Evolutionary conservation across 495 filamentous ascomycete genomes (phyloP).

Genomic region (Penicillium lividum): DNA sequence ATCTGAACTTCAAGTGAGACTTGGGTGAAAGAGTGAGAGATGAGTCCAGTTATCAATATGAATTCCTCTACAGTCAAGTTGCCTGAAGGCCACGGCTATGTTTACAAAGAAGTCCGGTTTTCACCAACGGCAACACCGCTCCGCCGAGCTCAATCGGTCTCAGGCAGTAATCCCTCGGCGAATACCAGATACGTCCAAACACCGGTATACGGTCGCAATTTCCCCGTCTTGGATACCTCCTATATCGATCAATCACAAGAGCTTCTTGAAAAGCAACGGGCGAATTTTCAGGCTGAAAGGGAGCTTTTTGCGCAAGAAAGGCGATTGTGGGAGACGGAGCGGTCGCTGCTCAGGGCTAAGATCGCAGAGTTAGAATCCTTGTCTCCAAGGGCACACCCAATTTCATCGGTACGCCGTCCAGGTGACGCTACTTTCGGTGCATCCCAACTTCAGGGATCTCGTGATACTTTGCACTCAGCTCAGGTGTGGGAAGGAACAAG

Average conservation of each 20-base stretch:
- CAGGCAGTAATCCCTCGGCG: conserved; percentile 32
- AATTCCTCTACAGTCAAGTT: conserved; percentile 29
- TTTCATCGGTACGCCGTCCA: conserved; percentile 5
- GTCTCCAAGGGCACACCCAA: conserved; percentile 15
- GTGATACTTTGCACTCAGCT: conserved; percentile 18
- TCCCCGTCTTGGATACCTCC: conserved; percentile 26
- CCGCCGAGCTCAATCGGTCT: conserved; percentile 43
- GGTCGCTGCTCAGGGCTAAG: conserved; percentile 35
- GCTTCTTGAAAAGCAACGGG: conserved; percentile 43
- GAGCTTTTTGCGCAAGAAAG: conserved; percentile 43
- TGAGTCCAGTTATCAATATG: conserved; percentile 25
- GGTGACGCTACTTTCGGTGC: conserved; percentile 11
- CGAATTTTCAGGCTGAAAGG: conserved; percentile 40
- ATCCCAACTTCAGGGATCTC: conserved; percentile 13
- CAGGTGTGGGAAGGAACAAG: conserved; percentile 50
- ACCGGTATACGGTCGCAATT: conserved; percentile 12
- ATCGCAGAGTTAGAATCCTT: conserved; percentile 44
- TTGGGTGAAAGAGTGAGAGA: background rate
- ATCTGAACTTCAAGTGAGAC: background rate
- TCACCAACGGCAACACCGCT: conserved; percentile 44
- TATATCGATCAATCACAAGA: conserved; percentile 45
- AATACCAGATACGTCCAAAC: conserved; percentile 22
- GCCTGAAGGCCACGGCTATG: conserved; percentile 41
- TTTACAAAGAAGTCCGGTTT: conserved; percentile 52
- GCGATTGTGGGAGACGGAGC: conserved; percentile 45